Evolutionary conservation across 2,329 filamentous ascomycete genomes (phyloP), one percentile per base, ranked within the genome.

Genomic region (Fusarium sp.): DNA sequence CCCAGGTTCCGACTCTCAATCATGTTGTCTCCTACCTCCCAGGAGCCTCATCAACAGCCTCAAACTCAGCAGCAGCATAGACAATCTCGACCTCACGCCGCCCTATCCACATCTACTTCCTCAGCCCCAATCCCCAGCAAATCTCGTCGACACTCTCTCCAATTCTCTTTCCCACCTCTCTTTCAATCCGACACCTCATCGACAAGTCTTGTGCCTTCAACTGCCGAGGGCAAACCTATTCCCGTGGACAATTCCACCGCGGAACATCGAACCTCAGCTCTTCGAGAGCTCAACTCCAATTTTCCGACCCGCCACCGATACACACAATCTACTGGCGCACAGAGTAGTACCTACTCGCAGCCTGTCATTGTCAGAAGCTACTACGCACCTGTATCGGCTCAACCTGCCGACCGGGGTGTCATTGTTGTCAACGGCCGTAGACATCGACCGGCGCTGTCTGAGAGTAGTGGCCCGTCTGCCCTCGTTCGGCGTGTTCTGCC

Each of bases 341-440:
- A 84, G 71, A 87, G 79, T 76, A 86, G 82, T 67, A 89, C 87
- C 39, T 89, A 87, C 72, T 89, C 86, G 5, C 87, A 89, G 65
- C 88, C 88, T n/a, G 87, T 90, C 57, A 85, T 90, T 39, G 88
- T 90, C 24, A 83, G 87, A 59, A 90, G 87, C 48, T 90, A 90
- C 73, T 87, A 86, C 43, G 84, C 85, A 2, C 82, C 79, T 13
- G 79, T 72, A 24, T 72, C 77, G 15, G 75, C 71, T 41, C 79
- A 79, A 22, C 75, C 75, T 26, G 69, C 75, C 19, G 76, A 73
- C 32, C 74, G 75, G 35, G 74, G 75, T 24, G 73, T 76, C 17
- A 65, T 76, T 40, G 60, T 75, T 43, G 73, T 76, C 26, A 76
- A 75, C 58, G 65, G 75, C 20, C 72, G 74, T 56, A 56, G 71